Evolutionary conservation across 768 basidiomycete species (phyloP), one percentile per base, ranked within the genome.

Genomic region (Agrocybe chaxingu): DNA sequence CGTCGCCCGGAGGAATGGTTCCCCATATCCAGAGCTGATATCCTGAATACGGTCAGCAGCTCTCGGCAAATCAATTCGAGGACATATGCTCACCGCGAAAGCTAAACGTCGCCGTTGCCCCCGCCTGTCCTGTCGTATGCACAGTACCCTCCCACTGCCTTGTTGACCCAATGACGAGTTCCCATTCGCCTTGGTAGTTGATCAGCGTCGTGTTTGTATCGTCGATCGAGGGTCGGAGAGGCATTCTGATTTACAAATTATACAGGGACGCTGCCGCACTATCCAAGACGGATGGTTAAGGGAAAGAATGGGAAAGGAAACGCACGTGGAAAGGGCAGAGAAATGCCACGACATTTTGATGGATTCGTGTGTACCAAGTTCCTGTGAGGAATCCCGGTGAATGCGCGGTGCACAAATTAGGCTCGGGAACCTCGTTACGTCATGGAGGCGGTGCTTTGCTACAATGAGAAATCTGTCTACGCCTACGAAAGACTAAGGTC

Each of bases 91-190:
- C 43, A 54, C 60, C 60, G 57, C 51, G 48, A 32, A 62, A 62
- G 61, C 60, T 70, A 31, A 56, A 60, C 7, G 50, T 53, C 1
- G 56, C 57, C 11, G 47, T 52, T 10, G 69, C 68, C 0, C 62
- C 58, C 9, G 50, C 39, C 29, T 55, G 45, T 9, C 37, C 13
- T 3, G 58, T 59, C 5, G 56, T 29, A 49, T 62, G 60, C 38
- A 56, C 39, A 1, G 56, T 42, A 9, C 46, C 48, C n/a, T 59
- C 52, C 58, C 60, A 62, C 32, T 62, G 58, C 34, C 60, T 51
- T 11, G 60, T 51, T 16, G 60, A 62, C 1, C 60, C 60, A 10
- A 33, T 29, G 6, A 50, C n/a, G 36, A 33, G 31, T 13, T 48
- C 35, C 60, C 60, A 62, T 7, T 11, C 19, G 0, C 60, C 60